phyloP scores from a whole-genome alignment of 1,139 yeast genomes.

The Zhuliangozyma parablackwelliae region DNA sequence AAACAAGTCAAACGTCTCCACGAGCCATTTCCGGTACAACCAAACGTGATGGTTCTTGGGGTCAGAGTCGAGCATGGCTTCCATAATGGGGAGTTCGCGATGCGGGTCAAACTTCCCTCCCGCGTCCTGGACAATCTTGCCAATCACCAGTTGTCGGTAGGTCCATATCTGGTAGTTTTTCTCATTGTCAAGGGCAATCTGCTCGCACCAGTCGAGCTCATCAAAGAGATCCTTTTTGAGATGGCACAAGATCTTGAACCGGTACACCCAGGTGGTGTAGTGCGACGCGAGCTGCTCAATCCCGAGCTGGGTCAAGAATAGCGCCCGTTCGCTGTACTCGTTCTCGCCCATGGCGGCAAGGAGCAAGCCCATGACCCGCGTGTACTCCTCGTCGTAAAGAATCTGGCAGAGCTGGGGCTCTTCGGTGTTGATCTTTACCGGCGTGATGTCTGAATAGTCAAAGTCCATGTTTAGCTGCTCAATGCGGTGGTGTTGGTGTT shows the following conservation, averaged over 20 bases:
- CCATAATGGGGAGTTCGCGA: slow-evolving; percentile 61
- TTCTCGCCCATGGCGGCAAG: slow-evolving; percentile 55
- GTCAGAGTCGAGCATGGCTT: slow-evolving; percentile 70
- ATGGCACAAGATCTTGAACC: slow-evolving; percentile 52
- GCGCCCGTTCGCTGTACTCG: slow-evolving; percentile 70
- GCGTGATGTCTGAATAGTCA: slow-evolving; percentile 37
- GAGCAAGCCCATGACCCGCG: slow-evolving; percentile 53
- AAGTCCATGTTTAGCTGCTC: too few species aligned
- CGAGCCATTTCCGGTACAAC: slow-evolving; percentile 86
- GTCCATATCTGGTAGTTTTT: slow-evolving; percentile 98
- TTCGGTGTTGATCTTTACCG: slow-evolving; percentile 40
- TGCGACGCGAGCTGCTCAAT: slow-evolving; percentile 80
- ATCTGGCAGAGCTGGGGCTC: slow-evolving; percentile 66
- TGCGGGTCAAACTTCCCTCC: slow-evolving; percentile 33
- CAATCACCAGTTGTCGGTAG: slow-evolving; percentile 64
- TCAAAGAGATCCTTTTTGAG: slow-evolving; percentile 34
- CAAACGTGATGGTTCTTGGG: slow-evolving; percentile 93
- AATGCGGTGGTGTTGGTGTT: slow-evolving; percentile 1
- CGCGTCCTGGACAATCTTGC: slow-evolving; percentile 16
- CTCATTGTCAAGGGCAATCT: slow-evolving; percentile 67
- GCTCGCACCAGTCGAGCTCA: slow-evolving; percentile 77
- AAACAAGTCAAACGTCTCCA: slow-evolving; percentile 48
- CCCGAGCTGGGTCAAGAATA: slow-evolving; percentile 58
- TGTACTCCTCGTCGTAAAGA: slow-evolving; percentile 71
- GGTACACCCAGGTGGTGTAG: slow-evolving; percentile 84